Evolutionary conservation across 345 rosid genomes (phyloP).

Genomic region (Corchorus capsularis): DNA sequence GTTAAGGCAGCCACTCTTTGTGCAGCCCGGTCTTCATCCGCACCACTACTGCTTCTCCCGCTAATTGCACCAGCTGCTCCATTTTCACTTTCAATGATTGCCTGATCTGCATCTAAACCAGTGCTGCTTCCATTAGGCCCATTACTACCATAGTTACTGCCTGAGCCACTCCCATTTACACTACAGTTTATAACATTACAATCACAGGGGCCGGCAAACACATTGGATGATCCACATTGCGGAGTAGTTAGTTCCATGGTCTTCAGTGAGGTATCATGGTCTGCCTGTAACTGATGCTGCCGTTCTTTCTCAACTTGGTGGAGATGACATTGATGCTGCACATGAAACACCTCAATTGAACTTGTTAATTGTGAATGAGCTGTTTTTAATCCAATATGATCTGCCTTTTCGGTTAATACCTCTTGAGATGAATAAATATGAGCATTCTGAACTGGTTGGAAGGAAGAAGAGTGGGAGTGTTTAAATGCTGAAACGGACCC

Average conservation of each 20-base stretch:
- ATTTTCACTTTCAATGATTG: constrained; percentile 54
- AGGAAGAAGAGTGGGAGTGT: constrained; percentile 44
- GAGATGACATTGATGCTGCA: constrained; percentile 38
- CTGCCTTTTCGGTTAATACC: constrained; percentile 28
- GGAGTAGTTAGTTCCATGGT: constrained; percentile 39
- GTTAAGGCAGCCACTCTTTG: constrained; percentile 64
- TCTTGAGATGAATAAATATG: constrained; percentile 28
- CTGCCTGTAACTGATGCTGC: constrained; percentile 32
- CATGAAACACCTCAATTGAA: constrained; percentile 34
- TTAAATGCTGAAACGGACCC: constrained; percentile 45
- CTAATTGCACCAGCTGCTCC: constrained; percentile 37
- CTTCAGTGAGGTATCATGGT: constrained; percentile 36
- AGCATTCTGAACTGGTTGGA: constrained; percentile 38
- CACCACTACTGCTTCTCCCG: constrained; percentile 31
- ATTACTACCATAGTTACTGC: constrained; percentile 74
- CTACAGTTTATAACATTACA: constrained; percentile 51
- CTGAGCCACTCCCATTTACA: constrained; percentile 65
- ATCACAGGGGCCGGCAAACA: constrained; percentile 35
- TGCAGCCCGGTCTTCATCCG: constrained; percentile 41
- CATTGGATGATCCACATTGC: constrained; percentile 57
- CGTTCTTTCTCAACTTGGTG: constrained; percentile 26
- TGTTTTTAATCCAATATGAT: constrained; percentile 24
- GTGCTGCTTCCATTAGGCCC: constrained; percentile 56
- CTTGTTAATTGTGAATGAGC: constrained; percentile 28
- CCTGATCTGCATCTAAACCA: constrained; percentile 49